These are phyloP conservation scores for Kurtzmaniella cleridarum DNA, from an alignment of 805 yeast genomes.

Conservation along the genomic window DNA sequence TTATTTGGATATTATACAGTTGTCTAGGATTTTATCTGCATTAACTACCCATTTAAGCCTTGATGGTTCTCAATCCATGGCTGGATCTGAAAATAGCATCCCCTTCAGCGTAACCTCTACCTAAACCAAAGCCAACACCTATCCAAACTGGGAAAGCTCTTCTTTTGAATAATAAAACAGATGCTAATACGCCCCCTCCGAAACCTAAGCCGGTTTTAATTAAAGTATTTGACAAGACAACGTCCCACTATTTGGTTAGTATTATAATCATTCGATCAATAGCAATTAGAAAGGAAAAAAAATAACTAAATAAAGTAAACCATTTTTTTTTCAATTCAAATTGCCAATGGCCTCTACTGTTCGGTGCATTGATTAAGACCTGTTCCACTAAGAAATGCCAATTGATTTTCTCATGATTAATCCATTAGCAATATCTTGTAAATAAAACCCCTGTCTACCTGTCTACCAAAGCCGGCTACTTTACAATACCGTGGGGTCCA, in stretches of 20 bases:
- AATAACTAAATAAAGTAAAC: no score
- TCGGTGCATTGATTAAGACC: no score
- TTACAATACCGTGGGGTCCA: no score
- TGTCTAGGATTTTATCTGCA: background rate
- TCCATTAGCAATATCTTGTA: no score
- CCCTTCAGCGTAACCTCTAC: slow-evolving; percentile 97
- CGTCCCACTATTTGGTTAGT: slow-evolving; percentile 63
- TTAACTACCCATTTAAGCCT: slow-evolving; percentile 39
- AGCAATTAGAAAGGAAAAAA: background rate
- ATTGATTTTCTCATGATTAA: no score
- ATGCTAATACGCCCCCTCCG: slow-evolving; percentile 92
- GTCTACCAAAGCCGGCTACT: no score
- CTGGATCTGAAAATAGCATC: slow-evolving; percentile 88
- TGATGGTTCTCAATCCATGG: slow-evolving; percentile 71
- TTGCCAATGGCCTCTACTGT: no score
- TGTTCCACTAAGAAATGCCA: no score
- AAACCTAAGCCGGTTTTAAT: slow-evolving; percentile 95
- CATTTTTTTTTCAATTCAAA: background rate
- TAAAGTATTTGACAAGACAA: slow-evolving; percentile 86
- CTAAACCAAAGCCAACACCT: slow-evolving; percentile 95
- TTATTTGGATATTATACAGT: no score
- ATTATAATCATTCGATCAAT: background rate
- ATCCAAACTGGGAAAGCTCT: slow-evolving; percentile 97
- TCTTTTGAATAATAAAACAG: slow-evolving; percentile 85
- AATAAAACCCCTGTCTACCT: no score